Percentiles rank a stretch among this genome's conserved stretches.
phyloP scores from a whole-genome alignment of 2,329 filamentous ascomycete genomes.

The Trichoderma hamatum region DNA sequence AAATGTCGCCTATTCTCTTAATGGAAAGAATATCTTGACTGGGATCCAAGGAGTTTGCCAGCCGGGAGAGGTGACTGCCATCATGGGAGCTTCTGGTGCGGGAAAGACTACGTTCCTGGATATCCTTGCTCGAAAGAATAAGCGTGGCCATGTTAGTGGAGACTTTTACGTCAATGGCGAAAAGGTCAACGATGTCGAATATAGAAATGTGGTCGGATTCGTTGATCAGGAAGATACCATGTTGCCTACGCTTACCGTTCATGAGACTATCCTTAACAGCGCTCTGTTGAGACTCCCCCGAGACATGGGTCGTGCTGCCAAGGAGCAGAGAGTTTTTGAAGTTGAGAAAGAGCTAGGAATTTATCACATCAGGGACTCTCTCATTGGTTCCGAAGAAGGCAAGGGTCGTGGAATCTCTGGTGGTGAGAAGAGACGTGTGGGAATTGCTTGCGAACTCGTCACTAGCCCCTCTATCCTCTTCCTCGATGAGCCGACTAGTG shows the following conservation, averaged over 20 bases:
- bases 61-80: conserved; percentile 92
- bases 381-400: conserved; percentile 95
- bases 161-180: conserved; percentile 94
- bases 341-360: conserved; percentile 97
- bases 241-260: conserved; percentile 91
- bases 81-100: conserved; percentile 97
- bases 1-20: conserved; percentile 82
- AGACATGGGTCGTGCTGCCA: conserved; percentile 85
- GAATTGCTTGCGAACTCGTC: conserved; percentile 95
- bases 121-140: conserved; percentile 95
- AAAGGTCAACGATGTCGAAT: conserved; percentile 80
- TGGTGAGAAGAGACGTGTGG: conserved; percentile 92
- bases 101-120: conserved; percentile 98
- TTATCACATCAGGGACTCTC: conserved; percentile 87
- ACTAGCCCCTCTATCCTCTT: conserved; percentile 97
- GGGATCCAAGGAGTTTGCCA: conserved; percentile 84
- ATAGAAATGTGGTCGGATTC: conserved; percentile 90
- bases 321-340: conserved; percentile 87
- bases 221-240: conserved; percentile 98
- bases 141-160: conserved; percentile 76
- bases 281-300: conserved; percentile 88
- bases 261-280: conserved; percentile 95
- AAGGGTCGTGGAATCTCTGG: conserved; percentile 94
- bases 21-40: conserved; percentile 82
- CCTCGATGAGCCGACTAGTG: conserved; percentile 94